A percentile compares a stretch with the other conserved stretches of the same genome.
phyloP scores from a whole-genome alignment of 208 protist genomes.

The Trypanosoma avium region DNA sequence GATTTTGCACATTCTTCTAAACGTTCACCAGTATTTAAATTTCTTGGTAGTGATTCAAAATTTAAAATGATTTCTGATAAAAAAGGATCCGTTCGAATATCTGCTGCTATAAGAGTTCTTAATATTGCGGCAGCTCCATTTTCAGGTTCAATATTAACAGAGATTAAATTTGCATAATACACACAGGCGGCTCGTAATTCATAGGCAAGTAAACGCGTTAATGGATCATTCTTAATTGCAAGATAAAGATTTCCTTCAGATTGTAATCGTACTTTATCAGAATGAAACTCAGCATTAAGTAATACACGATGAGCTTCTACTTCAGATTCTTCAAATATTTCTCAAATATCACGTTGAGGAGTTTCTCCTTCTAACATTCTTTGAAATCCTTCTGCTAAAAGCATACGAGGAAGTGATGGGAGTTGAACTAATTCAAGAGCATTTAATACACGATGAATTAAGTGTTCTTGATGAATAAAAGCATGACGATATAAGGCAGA shows the following conservation, averaged over 20 bases:
- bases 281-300: constrained; percentile 31
- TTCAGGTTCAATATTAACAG: constrained; percentile 49
- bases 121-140: constrained; percentile 44
- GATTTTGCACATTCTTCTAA: constrained; percentile 7
- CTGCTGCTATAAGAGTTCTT: constrained; percentile 67
- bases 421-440: constrained; percentile 71
- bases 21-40: constrained; percentile 50
- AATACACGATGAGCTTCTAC: constrained; percentile 57
- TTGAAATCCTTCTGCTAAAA: constrained; percentile 85
- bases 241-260: constrained; percentile 29
- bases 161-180: constrained; percentile 66
- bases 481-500: constrained; percentile 64
- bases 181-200: constrained; percentile 69
- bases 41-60: constrained; percentile 49
- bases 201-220: constrained; percentile 63
- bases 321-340: constrained; percentile 75
- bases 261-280: neutral
- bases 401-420: constrained; percentile 70
- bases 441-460: constrained; percentile 58
- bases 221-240: constrained; percentile 52
- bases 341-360: constrained; percentile 76
- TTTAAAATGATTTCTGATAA: constrained; percentile 43
- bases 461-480: constrained; percentile 63
- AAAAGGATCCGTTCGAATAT: constrained; percentile 64
- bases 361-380: constrained; percentile 59